phyloP scores from a whole-genome alignment of 768 basidiomycete genomes.

The Macrolepiota dolichaula region DNA sequence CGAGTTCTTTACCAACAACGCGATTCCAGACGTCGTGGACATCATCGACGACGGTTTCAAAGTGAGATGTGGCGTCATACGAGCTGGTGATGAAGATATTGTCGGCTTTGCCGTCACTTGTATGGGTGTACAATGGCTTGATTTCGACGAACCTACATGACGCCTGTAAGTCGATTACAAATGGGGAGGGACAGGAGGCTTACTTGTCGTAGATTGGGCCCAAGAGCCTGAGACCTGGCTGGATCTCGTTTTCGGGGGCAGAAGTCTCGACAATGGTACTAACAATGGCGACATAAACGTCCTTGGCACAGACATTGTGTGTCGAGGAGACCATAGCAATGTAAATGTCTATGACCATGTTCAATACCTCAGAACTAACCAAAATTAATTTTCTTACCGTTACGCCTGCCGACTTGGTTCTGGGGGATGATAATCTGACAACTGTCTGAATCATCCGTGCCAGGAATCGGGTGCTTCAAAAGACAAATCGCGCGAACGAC shows the following conservation, averaged over 20 bases:
- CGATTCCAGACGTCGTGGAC: slow-evolving; percentile 96
- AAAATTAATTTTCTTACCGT: slow-evolving; percentile 57
- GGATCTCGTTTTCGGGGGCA: slow-evolving; percentile 87
- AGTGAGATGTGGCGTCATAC: slow-evolving; percentile 98
- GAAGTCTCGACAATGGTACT: slow-evolving; percentile 97
- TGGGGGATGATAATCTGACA: slow-evolving; percentile 98
- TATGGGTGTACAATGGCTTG: slow-evolving; percentile 85
- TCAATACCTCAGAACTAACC: neutral
- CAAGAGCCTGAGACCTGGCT: slow-evolving; percentile 87
- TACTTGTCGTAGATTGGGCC: slow-evolving; percentile 95
- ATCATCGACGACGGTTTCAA: slow-evolving; percentile 97
- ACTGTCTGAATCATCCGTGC: slow-evolving; percentile 93
- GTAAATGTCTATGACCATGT: slow-evolving; percentile 76
- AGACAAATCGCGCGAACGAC: slow-evolving; percentile 97
- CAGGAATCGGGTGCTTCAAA: slow-evolving; percentile 97
- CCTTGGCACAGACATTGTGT: slow-evolving; percentile 96
- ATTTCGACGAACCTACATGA: slow-evolving; percentile 80
- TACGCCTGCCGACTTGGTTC: slow-evolving; percentile 90
- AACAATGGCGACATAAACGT: slow-evolving; percentile 94
- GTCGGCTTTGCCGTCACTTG: slow-evolving; percentile 74
- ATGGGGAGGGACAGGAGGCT: slow-evolving; percentile 21
- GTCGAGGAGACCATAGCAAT: slow-evolving; percentile 96
- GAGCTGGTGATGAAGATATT: slow-evolving; percentile 97
- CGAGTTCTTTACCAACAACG: slow-evolving; percentile 71
- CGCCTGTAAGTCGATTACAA: slow-evolving; percentile 10